A percentile compares a stretch with the other conserved stretches of the same genome.
phyloP scores from a whole-genome alignment of 305 asterid genomes.

The Ilex paraguariensis region DNA sequence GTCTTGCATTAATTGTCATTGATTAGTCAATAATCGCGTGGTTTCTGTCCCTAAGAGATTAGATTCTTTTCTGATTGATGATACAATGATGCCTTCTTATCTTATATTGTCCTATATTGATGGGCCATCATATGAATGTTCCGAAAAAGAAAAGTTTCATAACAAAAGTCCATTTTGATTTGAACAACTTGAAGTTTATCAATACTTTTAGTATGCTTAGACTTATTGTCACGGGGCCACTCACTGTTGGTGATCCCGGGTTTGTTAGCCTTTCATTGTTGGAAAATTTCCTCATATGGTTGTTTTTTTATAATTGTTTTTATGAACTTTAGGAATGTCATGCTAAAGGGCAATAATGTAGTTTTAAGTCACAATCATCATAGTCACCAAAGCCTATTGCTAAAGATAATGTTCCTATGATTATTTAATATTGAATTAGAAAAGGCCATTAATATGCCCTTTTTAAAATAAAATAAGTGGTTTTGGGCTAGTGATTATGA shows the following conservation, averaged over 20 bases:
- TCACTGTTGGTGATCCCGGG: background rate
- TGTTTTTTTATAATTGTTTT: background rate
- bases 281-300: background rate
- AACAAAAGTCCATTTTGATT: too few relatives aligned
- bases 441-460: background rate
- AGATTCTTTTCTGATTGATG: conserved; percentile 3
- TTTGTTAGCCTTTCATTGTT: background rate
- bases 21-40: too few relatives aligned
- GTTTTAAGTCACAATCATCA: background rate
- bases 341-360: background rate
- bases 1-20: too few relatives aligned
- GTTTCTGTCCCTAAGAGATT: background rate
- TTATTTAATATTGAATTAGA: background rate
- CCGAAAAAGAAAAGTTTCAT: too few relatives aligned
- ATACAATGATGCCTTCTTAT: conserved; percentile 2
- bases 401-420: background rate
- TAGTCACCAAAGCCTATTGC: too few relatives aligned
- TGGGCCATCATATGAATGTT: background rate
- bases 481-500: background rate
- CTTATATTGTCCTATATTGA: background rate
- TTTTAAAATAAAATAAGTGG: background rate
- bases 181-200: background rate
- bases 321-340: background rate
- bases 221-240: background rate
- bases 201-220: conserved; percentile 5